phyloP scores from a whole-genome alignment of 2,329 filamentous ascomycete genomes.

The Iodosphaeria phyllophila region DNA sequence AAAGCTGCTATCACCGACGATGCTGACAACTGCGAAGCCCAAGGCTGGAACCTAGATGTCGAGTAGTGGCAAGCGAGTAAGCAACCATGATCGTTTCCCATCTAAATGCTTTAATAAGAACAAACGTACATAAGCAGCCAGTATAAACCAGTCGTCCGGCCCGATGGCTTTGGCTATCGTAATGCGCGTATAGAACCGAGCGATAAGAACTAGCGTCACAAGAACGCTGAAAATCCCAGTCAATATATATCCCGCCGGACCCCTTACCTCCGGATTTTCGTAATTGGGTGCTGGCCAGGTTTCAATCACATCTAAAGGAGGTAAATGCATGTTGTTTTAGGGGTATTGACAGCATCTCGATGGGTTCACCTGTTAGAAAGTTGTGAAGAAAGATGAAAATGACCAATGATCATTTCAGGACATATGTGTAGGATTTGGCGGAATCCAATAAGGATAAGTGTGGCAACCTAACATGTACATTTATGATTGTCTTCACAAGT shows the following conservation, averaged over 20 bases:
- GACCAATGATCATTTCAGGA: too few species aligned
- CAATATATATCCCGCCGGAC: slow-evolving; percentile 11
- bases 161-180: slow-evolving; percentile 16
- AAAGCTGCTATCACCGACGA: slow-evolving; percentile 7
- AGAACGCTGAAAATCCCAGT: slow-evolving; percentile 10
- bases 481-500: too few species aligned
- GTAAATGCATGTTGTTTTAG: slow-evolving; percentile 11
- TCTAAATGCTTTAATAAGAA: background rate
- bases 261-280: slow-evolving; percentile 13
- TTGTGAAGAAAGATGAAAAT: too few species aligned
- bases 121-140: slow-evolving; percentile 2
- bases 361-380: too few species aligned
- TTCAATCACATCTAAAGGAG: slow-evolving; percentile 7
- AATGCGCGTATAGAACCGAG: slow-evolving; percentile 17
- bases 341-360: too few species aligned
- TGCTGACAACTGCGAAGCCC: slow-evolving; percentile 9
- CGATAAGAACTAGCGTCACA: slow-evolving; percentile 12
- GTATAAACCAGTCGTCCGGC: slow-evolving; percentile 6
- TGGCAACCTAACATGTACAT: too few species aligned
- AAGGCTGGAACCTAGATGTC: slow-evolving; percentile 6
- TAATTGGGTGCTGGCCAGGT: slow-evolving; percentile 16
- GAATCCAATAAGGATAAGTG: too few species aligned
- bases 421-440: too few species aligned
- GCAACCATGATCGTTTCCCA: background rate
- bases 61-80: background rate